Conservation (phyloP, 1,139 yeast species). For the Yamadazyma dushanensis region DNA sequence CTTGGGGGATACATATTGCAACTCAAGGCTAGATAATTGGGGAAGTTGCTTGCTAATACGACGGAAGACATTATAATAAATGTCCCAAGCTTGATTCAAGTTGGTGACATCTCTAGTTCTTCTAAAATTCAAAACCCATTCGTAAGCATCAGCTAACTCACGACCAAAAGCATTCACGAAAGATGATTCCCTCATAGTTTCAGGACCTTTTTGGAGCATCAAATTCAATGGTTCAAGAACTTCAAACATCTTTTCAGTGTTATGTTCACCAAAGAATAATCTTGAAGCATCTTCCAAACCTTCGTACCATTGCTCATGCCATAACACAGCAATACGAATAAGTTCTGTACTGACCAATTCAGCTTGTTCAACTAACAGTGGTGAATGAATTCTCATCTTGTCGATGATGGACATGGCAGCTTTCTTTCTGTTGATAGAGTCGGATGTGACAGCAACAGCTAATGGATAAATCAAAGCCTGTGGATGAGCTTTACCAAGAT, state of each 20-base stretch:
- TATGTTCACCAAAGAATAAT: constrained; percentile 89
- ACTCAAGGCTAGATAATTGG: constrained; percentile 79
- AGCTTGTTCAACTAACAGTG: constrained; percentile 85
- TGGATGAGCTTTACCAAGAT: constrained; percentile 92
- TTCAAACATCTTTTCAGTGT: constrained; percentile 91
- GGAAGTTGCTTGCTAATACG: constrained; percentile 88
- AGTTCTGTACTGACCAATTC: constrained; percentile 92
- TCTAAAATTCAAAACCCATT: constrained; percentile 86
- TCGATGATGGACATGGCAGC: constrained; percentile 93
- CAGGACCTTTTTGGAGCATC: constrained; percentile 83
- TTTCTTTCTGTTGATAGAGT: constrained; percentile 81
- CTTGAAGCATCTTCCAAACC: constrained; percentile 96
- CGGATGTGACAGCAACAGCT: constrained; percentile 95
- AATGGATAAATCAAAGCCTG: constrained; percentile 95
- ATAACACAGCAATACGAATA: constrained; percentile 89
- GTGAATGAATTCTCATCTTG: constrained; percentile 86
- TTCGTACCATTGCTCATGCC: constrained; percentile 99
- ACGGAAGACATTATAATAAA: constrained; percentile 89
- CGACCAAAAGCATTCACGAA: constrained; percentile 93
- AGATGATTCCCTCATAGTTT: constrained; percentile 88
- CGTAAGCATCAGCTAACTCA: constrained; percentile 89
- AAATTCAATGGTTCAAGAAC: constrained; percentile 88
- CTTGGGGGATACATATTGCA: constrained; percentile 92
- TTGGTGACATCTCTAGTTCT: constrained; percentile 84
- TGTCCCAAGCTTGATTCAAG: constrained; percentile 96